Evolutionary conservation across 805 yeast species (phyloP).

Genomic region (Wickerhamiella azymoides): DNA sequence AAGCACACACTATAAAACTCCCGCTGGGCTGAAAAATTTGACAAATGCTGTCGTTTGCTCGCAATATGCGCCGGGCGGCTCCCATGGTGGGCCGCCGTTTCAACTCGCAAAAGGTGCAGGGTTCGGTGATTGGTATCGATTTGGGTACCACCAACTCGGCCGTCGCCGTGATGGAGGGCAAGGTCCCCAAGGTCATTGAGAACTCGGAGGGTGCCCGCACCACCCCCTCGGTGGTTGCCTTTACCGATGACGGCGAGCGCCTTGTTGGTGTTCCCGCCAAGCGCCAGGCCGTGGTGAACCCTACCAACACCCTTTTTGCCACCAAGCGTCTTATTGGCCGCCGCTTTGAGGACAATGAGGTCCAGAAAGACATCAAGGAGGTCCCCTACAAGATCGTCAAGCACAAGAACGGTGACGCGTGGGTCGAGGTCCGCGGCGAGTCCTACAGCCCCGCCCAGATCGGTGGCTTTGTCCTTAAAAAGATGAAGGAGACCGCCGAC

Average conservation of each 20-base stretch:
- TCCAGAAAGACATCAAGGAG: slow-evolving; percentile 74
- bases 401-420: slow-evolving; percentile 89
- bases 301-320: slow-evolving; percentile 85
- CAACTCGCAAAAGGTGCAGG: slow-evolving; percentile 38
- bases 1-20: neutral
- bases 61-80: slow-evolving; percentile 7
- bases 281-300: slow-evolving; percentile 91
- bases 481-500: slow-evolving; percentile 98
- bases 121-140: slow-evolving; percentile 71
- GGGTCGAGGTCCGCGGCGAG: slow-evolving; percentile 85
- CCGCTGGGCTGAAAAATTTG: slow-evolving; percentile 1
- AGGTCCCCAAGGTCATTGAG: slow-evolving; percentile 63
- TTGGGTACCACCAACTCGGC: slow-evolving; percentile 86
- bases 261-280: slow-evolving; percentile 90
- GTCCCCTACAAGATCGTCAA: slow-evolving; percentile 85
- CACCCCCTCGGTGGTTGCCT: slow-evolving; percentile 90
- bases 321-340: slow-evolving; percentile 93
- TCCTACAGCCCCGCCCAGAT: slow-evolving; percentile 89
- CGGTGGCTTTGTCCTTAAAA: slow-evolving; percentile 85
- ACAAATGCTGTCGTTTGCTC: slow-evolving; percentile 8
- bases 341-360: slow-evolving; percentile 78
- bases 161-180: slow-evolving; percentile 72
- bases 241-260: slow-evolving; percentile 82
- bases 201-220: slow-evolving; percentile 67
- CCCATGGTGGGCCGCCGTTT: slow-evolving; percentile 23